Evolutionary conservation across 1,139 yeast genomes (phyloP).

Genomic region (Blastobotrys buckinghamii): DNA sequence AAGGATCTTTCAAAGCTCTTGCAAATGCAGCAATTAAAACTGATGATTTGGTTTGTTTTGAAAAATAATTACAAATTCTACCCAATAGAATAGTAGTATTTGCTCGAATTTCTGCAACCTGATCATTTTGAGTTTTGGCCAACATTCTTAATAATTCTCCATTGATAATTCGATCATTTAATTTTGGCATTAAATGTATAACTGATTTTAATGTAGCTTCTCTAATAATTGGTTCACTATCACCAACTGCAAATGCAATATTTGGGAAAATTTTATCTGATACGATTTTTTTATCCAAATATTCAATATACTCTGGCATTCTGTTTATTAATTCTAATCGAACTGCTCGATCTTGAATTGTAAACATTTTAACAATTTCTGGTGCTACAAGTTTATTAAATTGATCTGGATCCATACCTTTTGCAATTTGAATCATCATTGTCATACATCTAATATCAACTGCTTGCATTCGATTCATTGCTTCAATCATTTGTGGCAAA

Average conservation of each 20-base stretch:
- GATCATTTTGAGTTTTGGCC: constrained; percentile 86
- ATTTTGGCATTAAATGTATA: constrained; percentile 54
- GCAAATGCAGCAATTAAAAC: constrained; percentile 85
- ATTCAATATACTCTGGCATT: constrained; percentile 50
- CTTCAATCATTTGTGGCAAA: constrained; percentile 58
- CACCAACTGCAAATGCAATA: constrained; percentile 74
- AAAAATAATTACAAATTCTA: constrained; percentile 60
- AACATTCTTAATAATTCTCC: constrained; percentile 75
- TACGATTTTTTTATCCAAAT: constrained; percentile 54
- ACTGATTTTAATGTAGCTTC: constrained; percentile 76
- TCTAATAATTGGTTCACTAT: constrained; percentile 72
- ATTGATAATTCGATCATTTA: constrained; percentile 75
- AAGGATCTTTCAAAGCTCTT: constrained; percentile 76
- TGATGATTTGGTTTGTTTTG: constrained; percentile 37
- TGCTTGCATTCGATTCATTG: constrained; percentile 11
- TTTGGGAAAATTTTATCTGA: constrained; percentile 65
- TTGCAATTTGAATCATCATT: constrained; percentile 30
- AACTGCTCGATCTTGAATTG: constrained; percentile 67
- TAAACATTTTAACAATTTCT: constrained; percentile 54
- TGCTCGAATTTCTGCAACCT: constrained; percentile 76
- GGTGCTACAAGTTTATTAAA: constrained; percentile 54
- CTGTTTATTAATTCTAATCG: constrained; percentile 63
- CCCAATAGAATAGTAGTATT: constrained; percentile 77
- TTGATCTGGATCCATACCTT: constrained; percentile 36
- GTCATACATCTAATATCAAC: constrained; percentile 22